These are phyloP conservation scores for Agaricus blazei DNA, from an alignment of 768 basidiomycete genomes.

Conservation along the genomic window DNA sequence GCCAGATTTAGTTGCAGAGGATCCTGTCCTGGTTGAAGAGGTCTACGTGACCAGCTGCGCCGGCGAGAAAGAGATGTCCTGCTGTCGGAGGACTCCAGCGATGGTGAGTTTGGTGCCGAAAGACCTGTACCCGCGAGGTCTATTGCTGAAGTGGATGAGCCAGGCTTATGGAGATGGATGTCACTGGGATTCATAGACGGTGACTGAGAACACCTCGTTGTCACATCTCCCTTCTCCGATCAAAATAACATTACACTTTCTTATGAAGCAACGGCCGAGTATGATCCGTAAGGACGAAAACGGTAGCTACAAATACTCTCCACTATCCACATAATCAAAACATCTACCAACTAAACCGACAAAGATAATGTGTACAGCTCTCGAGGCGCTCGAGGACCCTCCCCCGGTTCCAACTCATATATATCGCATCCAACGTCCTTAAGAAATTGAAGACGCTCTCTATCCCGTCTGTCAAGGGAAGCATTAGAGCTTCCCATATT, in stretches of 20 bases:
- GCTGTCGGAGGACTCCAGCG: conserved; percentile 46
- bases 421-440: conserved; percentile 11
- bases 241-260: background rate
- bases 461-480: conserved; percentile 10
- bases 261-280: too few relatives aligned
- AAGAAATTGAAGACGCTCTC: conserved; percentile 7
- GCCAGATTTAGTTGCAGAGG: conserved; percentile 35
- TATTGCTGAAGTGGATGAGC: conserved; percentile 51
- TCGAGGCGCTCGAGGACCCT: background rate
- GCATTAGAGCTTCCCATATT: conserved; percentile 10
- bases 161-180: conserved; percentile 21
- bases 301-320: too few relatives aligned
- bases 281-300: too few relatives aligned
- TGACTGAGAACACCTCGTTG: background rate
- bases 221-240: background rate
- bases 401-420: conserved; percentile 9
- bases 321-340: too few relatives aligned
- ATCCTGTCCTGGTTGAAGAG: conserved; percentile 40
- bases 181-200: conserved; percentile 30
- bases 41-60: conserved; percentile 54
- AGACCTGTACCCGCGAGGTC: conserved; percentile 48
- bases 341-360: too few relatives aligned
- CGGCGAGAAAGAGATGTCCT: conserved; percentile 38
- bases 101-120: conserved; percentile 50
- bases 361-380: conserved; percentile 6